Conservation (phyloP, 2,329 filamentous ascomycete genomes). For the Harringtonia lauricola region DNA sequence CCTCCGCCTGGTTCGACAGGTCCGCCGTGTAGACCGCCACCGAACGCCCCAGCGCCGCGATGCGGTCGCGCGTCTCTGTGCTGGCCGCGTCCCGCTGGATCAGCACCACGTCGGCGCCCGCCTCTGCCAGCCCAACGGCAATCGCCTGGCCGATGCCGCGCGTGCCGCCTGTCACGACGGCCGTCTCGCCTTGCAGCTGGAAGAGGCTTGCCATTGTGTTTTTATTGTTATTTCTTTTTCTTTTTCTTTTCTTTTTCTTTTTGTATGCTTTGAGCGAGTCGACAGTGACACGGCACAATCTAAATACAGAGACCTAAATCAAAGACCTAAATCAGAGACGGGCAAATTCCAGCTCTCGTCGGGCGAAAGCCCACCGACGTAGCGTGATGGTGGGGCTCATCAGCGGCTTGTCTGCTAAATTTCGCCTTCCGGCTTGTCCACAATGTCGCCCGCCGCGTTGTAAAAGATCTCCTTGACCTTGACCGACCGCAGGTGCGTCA, state of each 20-base stretch:
- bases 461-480: conserved; percentile 69
- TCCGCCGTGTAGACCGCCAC: conserved; percentile 60
- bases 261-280: too few species aligned
- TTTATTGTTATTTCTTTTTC: neutral
- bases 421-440: conserved; percentile 11
- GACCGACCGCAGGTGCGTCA: conserved; percentile 61
- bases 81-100: conserved; percentile 27
- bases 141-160: conserved; percentile 47
- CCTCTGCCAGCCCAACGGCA: conserved; percentile 46
- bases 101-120: conserved; percentile 44
- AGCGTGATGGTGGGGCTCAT: too few species aligned
- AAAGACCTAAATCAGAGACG: too few species aligned
- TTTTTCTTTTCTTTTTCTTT: neutral
- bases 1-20: conserved; percentile 48
- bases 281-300: too few species aligned
- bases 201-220: conserved; percentile 28
- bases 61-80: conserved; percentile 44
- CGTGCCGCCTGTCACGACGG: conserved; percentile 45
- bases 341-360: too few species aligned
- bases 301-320: too few species aligned
- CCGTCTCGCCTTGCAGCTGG: conserved; percentile 44
- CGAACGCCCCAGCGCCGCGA: conserved; percentile 56
- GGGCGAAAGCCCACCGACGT: too few species aligned
- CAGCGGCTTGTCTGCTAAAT: too few species aligned
- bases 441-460: conserved; percentile 52